Conservation (phyloP, 2,329 filamentous ascomycete genomes). For the Chaetomium sp. region DNA sequence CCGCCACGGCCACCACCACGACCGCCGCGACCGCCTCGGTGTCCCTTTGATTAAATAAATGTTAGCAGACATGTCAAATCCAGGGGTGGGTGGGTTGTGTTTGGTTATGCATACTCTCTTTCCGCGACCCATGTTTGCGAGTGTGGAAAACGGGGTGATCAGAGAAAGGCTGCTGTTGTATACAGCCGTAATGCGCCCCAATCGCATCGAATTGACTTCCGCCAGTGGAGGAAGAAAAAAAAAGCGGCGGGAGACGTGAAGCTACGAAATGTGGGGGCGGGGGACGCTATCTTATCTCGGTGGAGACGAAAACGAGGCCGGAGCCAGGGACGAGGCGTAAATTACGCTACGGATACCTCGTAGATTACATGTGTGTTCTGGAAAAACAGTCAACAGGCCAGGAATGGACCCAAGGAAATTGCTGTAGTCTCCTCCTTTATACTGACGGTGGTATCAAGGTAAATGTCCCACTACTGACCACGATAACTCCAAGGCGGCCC, state of each 20-base stretch:
- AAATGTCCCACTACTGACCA: no score
- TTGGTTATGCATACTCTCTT: constrained; percentile 26
- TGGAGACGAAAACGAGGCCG: neutral
- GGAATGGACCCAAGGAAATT: no score
- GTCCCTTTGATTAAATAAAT: constrained; percentile 30
- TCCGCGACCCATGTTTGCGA: constrained; percentile 33
- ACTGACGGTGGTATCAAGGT: no score
- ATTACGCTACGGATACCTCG: no score
- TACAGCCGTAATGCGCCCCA: constrained; percentile 31
- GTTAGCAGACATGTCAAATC: constrained; percentile 11
- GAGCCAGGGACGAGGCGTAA: neutral
- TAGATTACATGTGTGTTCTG: no score
- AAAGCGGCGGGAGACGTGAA: constrained; percentile 6
- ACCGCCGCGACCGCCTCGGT: constrained; percentile 41
- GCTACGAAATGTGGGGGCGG: constrained; percentile 35
- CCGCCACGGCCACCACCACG: constrained; percentile 34
- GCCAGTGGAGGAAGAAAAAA: constrained; percentile 31
- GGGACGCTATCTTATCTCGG: constrained; percentile 18
- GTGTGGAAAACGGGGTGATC: constrained; percentile 23
- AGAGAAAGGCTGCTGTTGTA: constrained; percentile 10
- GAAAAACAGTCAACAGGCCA: no score
- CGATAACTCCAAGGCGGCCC: no score
- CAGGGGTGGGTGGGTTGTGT: no score
- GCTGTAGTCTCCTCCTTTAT: no score
- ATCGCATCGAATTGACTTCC: constrained; percentile 28